Evolutionary conservation across 2,329 filamentous ascomycete species (phyloP).

Genomic region (Neobulgaria alba): DNA sequence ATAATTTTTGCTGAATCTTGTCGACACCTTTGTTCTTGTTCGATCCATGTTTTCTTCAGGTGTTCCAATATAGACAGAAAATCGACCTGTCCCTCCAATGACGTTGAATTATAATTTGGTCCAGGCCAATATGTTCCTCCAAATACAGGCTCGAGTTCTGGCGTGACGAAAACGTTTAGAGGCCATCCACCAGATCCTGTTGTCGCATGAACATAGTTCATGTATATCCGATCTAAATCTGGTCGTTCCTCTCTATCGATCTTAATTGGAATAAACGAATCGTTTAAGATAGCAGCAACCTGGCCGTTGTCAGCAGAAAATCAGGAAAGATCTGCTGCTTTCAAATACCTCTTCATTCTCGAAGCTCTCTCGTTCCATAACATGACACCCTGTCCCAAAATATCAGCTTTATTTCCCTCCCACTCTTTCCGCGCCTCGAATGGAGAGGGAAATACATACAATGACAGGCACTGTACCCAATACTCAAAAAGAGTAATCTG

Average conservation of each 20-base stretch:
- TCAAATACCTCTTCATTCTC: slow-evolving; percentile 67
- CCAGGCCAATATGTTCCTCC: slow-evolving; percentile 91
- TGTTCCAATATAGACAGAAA: slow-evolving; percentile 80
- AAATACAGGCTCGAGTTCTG: slow-evolving; percentile 86
- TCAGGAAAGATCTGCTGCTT: too few species aligned
- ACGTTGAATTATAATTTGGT: slow-evolving; percentile 32
- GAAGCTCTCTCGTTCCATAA: slow-evolving; percentile 91
- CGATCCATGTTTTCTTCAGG: slow-evolving; percentile 65
- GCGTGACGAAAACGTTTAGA: slow-evolving; percentile 91
- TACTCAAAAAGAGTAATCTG: slow-evolving; percentile 84
- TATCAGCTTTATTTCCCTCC: slow-evolving; percentile 3
- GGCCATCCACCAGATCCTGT: slow-evolving; percentile 90
- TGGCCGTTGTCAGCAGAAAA: too few species aligned
- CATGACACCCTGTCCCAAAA: slow-evolving; percentile 67
- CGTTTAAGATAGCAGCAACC: slow-evolving; percentile 75
- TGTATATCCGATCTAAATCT: slow-evolving; percentile 91
- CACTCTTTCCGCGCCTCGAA: too few species aligned
- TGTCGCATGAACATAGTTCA: slow-evolving; percentile 95
- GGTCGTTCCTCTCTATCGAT: slow-evolving; percentile 91
- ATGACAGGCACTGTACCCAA: slow-evolving; percentile 92
- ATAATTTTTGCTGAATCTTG: slow-evolving; percentile 79
- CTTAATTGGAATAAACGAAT: slow-evolving; percentile 82
- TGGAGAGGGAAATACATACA: slow-evolving; percentile 54
- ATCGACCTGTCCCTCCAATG: slow-evolving; percentile 52
- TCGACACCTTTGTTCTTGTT: slow-evolving; percentile 74